A percentile compares a stretch with the other conserved stretches of the same genome.
Evolutionary conservation across 306 rosid genomes (phyloP).

Genomic region (Fagus sylvatica): DNA sequence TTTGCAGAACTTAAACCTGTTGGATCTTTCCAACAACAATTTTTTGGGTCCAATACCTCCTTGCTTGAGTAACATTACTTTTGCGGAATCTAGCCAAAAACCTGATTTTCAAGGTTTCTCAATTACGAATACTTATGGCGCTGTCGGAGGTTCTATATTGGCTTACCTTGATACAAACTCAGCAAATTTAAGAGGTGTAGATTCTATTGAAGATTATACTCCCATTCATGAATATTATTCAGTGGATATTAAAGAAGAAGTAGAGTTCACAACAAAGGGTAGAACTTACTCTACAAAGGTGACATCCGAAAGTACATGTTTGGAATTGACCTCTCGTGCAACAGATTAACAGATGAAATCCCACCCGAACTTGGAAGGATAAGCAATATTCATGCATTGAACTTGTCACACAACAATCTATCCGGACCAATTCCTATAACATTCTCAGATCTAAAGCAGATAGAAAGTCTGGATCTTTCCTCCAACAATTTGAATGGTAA

Average conservation of each 20-base stretch:
- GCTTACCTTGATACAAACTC: no score
- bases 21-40: not conserved
- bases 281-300: not conserved
- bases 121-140: no score
- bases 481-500: constrained; percentile 1
- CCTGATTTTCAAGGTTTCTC: no score
- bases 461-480: constrained; percentile 7
- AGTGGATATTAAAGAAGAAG: not conserved
- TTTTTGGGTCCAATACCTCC: not conserved
- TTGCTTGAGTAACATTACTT: not conserved
- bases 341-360: not conserved
- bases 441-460: not conserved
- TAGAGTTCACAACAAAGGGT: not conserved
- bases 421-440: not conserved
- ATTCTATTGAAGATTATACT: no score
- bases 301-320: not conserved
- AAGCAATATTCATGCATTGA: not conserved
- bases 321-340: not conserved
- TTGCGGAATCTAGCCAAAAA: no score
- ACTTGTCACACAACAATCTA: not conserved
- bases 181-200: no score
- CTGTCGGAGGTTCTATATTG: no score
- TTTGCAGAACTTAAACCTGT: not conserved
- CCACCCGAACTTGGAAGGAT: not conserved
- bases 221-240: no score